Evolutionary conservation across 1,284 basidiomycete genomes (phyloP), one percentile per base, ranked within the genome.

Genomic region (Dichomitus squalens): DNA sequence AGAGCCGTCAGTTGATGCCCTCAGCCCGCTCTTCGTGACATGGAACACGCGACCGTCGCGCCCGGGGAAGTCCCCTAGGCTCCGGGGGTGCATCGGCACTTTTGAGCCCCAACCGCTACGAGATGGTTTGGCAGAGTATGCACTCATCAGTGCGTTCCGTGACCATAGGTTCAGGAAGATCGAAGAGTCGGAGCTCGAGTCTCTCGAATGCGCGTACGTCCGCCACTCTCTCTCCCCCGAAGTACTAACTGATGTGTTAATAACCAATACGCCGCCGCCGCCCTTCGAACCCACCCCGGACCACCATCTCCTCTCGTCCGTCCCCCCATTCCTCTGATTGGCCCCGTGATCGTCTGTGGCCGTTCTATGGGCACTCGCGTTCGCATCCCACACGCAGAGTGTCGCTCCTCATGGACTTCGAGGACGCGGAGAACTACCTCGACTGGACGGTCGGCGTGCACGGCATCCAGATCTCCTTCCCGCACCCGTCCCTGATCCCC

Each of bases 31-130:
- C 55, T 99, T 99, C 74, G 93, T 99, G 34, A 98, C 96, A 2
- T 99, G 96, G 96, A 96, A 95, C 76, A 91, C 78, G 52, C 83
- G 77, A 60, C 80, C 81, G 53, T 79, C 81, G 59, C 81, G 83
- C 60, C 72, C 83, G 23, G 83, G 84, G 41, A 80, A 82, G 58
- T 74, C 83, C 23, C 79, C 86, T 36, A 79, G 86, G 47, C 78
- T 99, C 59, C 80, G 96, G 58, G 96, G 96, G 23, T 99, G 96
- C 75, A 98, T 99, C 65, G 96, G 96, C 67, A 96, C 87, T 70
- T 99, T 99, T 70, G 86, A 90, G 44, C 82, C 93, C 2, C 81
- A 90, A 70, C 78, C 86, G 7, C 79, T 98, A 23, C 83, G 80
- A 40, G 80, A 89, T 27, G 95, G 95, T 9, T 73, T 99, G 55